Conservation (phyloP, 768 basidiomycete genomes). For the Hygrocybe coccinea region DNA sequence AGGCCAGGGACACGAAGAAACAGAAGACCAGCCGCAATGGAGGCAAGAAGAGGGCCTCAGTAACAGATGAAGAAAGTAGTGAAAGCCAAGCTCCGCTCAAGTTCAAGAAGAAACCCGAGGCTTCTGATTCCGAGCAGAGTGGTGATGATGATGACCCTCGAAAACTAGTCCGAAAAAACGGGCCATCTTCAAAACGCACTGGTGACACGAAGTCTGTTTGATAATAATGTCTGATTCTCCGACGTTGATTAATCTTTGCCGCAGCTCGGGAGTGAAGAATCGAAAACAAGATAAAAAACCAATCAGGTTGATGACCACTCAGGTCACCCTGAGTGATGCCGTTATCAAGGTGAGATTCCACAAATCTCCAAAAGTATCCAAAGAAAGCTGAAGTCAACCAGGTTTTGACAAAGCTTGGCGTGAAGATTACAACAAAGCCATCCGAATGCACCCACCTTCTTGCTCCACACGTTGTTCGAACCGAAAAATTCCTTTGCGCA, state of each 20-base stretch:
- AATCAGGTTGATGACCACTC: slow-evolving; percentile 64
- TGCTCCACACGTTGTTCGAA: slow-evolving; percentile 63
- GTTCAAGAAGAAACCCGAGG: not conserved
- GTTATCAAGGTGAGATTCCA: slow-evolving; percentile 50
- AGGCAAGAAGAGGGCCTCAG: slow-evolving; percentile 5
- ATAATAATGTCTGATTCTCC: not conserved
- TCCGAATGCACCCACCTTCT: slow-evolving; percentile 78
- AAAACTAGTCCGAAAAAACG: not conserved
- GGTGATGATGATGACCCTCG: not conserved
- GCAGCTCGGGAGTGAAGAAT: not conserved
- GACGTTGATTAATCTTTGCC: not conserved
- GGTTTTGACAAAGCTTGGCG: slow-evolving; percentile 63
- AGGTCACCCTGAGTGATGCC: slow-evolving; percentile 52
- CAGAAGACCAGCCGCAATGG: slow-evolving; percentile 8
- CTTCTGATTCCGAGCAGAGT: not conserved
- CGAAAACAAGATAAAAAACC: not conserved
- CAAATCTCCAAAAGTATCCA: not conserved
- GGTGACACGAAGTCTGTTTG: not conserved
- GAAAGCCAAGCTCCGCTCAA: slow-evolving; percentile 20
- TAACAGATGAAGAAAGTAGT: slow-evolving; percentile 11
- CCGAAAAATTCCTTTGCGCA: slow-evolving; percentile 84
- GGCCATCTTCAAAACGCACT: not conserved
- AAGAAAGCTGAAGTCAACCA: slow-evolving; percentile 23
- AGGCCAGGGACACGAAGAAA: slow-evolving; percentile 11
- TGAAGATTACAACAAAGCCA: slow-evolving; percentile 54